Evolutionary conservation across 1,139 yeast species (phyloP).

Genomic region (Scheffersomyces illinoinensis): DNA sequence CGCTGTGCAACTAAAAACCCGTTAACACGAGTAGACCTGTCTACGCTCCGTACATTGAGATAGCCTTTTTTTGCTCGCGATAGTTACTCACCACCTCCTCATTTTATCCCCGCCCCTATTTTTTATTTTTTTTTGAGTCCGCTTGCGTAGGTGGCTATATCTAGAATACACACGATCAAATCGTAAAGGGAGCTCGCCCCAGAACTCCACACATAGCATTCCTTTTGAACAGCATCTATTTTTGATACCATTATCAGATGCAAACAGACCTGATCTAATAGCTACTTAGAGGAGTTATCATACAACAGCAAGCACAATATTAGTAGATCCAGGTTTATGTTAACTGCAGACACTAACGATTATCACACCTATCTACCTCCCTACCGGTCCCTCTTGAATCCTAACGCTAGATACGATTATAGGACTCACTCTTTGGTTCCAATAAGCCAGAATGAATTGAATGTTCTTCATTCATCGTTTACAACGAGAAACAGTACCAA

Average conservation of each 20-base stretch:
- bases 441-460: slow-evolving; percentile 34
- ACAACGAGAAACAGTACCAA: slow-evolving; percentile 9
- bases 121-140: not conserved
- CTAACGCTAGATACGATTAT: slow-evolving; percentile 46
- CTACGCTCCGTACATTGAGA: not conserved
- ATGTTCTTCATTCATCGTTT: slow-evolving; percentile 12
- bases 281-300: not conserved
- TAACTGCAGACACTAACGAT: slow-evolving; percentile 16
- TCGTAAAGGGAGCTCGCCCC: not conserved
- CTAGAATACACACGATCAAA: not conserved
- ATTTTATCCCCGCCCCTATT: slow-evolving; percentile 1
- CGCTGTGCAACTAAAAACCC: not conserved
- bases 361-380: slow-evolving; percentile 43
- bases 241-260: not conserved
- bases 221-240: not conserved
- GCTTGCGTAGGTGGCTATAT: not conserved
- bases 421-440: slow-evolving; percentile 42
- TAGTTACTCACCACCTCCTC: not conserved
- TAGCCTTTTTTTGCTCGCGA: not conserved
- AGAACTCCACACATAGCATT: not conserved
- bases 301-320: not conserved
- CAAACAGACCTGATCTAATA: not conserved
- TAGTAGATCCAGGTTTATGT: not conserved
- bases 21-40: not conserved
- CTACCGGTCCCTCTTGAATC: slow-evolving; percentile 44